Conservation (phyloP, 2,329 filamentous ascomycete species). For the Aspergillus awamori region DNA sequence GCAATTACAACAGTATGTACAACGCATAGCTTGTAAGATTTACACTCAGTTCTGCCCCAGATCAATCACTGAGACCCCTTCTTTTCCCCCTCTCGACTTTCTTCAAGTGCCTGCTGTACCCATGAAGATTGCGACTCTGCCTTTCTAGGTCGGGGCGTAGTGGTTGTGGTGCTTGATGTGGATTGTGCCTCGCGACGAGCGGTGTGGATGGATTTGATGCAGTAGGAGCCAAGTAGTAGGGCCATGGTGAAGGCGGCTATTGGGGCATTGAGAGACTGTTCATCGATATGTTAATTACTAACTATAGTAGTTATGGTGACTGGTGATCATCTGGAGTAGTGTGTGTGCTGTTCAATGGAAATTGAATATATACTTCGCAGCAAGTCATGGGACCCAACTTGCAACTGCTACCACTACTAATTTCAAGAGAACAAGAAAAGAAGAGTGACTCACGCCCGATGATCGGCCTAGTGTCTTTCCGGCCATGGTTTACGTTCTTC, state of each 20-base stretch:
- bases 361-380: background rate
- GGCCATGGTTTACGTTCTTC: constrained; percentile 12
- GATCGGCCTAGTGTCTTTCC: constrained; percentile 25
- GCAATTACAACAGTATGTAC: background rate
- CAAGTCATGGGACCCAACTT: background rate
- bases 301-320: too few species aligned
- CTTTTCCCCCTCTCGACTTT: constrained; percentile 25
- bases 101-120: constrained; percentile 38
- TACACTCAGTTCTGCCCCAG: background rate
- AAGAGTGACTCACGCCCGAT: constrained; percentile 24
- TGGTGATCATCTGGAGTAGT: too few species aligned
- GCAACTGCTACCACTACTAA: background rate
- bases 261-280: constrained; percentile 59
- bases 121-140: constrained; percentile 29
- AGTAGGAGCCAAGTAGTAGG: constrained; percentile 61
- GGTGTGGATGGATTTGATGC: constrained; percentile 65
- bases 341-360: too few species aligned
- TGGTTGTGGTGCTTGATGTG: background rate
- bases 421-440: background rate
- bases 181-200: constrained; percentile 68
- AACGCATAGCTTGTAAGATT: background rate
- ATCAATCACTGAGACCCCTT: constrained; percentile 9
- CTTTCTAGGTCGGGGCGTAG: constrained; percentile 47
- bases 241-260: constrained; percentile 68
- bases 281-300: constrained; percentile 2